These are phyloP conservation scores for Anacardium occidentale DNA, from an alignment of 345 rosid species.

Conservation along the genomic window DNA sequence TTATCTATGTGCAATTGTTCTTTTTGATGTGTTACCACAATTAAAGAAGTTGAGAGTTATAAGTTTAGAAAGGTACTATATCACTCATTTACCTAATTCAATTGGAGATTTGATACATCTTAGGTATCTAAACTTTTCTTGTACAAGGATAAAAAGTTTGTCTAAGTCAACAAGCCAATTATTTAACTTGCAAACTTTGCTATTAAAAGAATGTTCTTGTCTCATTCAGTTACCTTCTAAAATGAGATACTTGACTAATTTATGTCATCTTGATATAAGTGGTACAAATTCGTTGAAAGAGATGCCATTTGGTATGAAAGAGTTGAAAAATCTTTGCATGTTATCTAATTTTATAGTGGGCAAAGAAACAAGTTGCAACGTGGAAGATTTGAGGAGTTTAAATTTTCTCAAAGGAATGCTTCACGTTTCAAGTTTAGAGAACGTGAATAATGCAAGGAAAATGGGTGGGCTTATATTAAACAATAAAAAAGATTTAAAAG, in stretches of 20 bases:
- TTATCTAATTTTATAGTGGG: slow-evolving; percentile 29
- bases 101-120: slow-evolving; percentile 14
- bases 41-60: slow-evolving; percentile 18
- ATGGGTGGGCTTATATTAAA: background rate
- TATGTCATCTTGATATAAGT: slow-evolving; percentile 30
- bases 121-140: background rate
- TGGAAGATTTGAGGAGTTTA: slow-evolving; percentile 28
- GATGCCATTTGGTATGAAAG: slow-evolving; percentile 24
- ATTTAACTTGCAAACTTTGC: slow-evolving; percentile 19
- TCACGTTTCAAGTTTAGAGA: slow-evolving; percentile 19
- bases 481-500: background rate
- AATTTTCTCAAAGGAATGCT: slow-evolving; percentile 27
- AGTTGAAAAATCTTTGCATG: slow-evolving; percentile 18
- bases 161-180: slow-evolving; percentile 8
- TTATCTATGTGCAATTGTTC: background rate
- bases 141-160: background rate
- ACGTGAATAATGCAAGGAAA: background rate
- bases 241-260: slow-evolving; percentile 18
- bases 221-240: slow-evolving; percentile 24
- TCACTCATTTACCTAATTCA: slow-evolving; percentile 10
- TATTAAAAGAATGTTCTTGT: slow-evolving; percentile 14
- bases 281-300: slow-evolving; percentile 8
- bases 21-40: slow-evolving; percentile 10
- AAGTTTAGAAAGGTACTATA: slow-evolving; percentile 17
- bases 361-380: background rate